These are phyloP conservation scores for Neofusicoccum laricinum DNA, from an alignment of 2,329 filamentous ascomycete genomes.

Conservation along the genomic window DNA sequence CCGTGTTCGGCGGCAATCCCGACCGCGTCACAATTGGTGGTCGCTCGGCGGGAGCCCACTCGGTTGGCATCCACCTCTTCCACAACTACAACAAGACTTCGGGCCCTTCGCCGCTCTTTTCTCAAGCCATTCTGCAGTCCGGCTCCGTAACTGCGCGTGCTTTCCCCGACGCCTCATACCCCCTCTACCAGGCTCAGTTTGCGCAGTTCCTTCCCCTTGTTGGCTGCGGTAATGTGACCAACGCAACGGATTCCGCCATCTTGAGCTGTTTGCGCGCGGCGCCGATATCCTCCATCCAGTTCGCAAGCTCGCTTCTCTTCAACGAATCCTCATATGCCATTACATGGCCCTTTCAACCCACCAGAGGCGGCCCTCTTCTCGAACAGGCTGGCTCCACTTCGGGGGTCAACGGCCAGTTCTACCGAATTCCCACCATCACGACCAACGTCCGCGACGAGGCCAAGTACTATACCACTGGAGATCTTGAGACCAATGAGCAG, in stretches of 20 bases:
- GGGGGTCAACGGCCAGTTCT: conserved; percentile 26
- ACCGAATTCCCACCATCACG: conserved; percentile 18
- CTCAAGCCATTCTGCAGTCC: conserved; percentile 32
- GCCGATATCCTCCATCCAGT: conserved; percentile 37
- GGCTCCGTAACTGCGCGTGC: conserved; percentile 34
- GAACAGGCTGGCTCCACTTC: conserved; percentile 45
- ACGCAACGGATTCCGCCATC: conserved; percentile 28
- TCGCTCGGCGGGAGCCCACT: conserved; percentile 24
- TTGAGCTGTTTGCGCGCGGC: conserved; percentile 41
- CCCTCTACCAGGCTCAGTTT: conserved; percentile 31
- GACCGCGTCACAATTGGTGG: conserved; percentile 44
- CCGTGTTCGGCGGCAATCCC: conserved; percentile 46
- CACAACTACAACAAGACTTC: conserved; percentile 34
- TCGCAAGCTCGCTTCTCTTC: conserved; percentile 40
- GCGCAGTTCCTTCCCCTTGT: conserved; percentile 30
- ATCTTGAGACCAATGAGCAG: conserved; percentile 35
- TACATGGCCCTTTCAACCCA: conserved; percentile 52
- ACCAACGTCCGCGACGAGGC: conserved; percentile 38
- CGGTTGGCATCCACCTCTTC: conserved; percentile 35
- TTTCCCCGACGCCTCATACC: conserved; percentile 32
- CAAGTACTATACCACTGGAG: conserved; percentile 27
- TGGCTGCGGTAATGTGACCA: conserved; percentile 17
- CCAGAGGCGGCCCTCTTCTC: conserved; percentile 44
- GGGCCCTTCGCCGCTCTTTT: conserved; percentile 29
- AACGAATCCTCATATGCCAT: conserved; percentile 37